Evolutionary conservation across 352 stramenopile species (phyloP), one percentile per base, ranked within the genome.

Genomic region (Saprolegnia diclina): DNA sequence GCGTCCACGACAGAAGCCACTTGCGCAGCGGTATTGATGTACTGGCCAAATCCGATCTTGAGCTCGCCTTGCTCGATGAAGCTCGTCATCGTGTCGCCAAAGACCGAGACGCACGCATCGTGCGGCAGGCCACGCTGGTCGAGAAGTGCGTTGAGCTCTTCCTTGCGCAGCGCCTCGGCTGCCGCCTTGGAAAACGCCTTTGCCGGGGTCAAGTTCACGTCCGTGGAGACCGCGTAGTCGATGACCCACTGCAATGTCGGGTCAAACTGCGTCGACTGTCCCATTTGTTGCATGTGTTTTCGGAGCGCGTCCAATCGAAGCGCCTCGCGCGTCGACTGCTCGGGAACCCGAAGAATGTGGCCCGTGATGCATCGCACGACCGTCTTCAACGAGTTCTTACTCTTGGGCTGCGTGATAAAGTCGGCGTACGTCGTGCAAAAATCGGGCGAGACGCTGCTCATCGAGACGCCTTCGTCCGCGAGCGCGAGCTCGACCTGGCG

Each of bases 371-470:
- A 61, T 52, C 54, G 63, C 19, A 56, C 19, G n/a, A 62, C 45
- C 21, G n/a, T 10, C 14, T 69, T 45, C 22, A 42, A 18, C 10
- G 63, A 54, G 16, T 61, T 21, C n/a, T 61, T 59, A 38, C 42
- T 61, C 61, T 52, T 57, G 19, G 63, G 45, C 6, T 52, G 63
- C 37, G 62, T 69, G 0, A 69, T 40, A 24, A 46, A 59, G 37
- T 69, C 44, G 19, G 63, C 29, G 32, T 69, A 69, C 24, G 53
- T 69, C 18, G 63, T 62, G 53, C 63, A 69, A 14, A 24, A 18
- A 40, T 69, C 45, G 19, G 45, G 63, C 10, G 45, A n/a, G 14
- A 69, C 10, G 14, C 24, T 21, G 52, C 38, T 21, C 6, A 52
- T 63, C 11, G 46, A 50, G 44, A 57, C 9, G 14, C 63, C 46